Conservation (phyloP, 352 stramenopile species). For the Globisporangium barbulae region DNA sequence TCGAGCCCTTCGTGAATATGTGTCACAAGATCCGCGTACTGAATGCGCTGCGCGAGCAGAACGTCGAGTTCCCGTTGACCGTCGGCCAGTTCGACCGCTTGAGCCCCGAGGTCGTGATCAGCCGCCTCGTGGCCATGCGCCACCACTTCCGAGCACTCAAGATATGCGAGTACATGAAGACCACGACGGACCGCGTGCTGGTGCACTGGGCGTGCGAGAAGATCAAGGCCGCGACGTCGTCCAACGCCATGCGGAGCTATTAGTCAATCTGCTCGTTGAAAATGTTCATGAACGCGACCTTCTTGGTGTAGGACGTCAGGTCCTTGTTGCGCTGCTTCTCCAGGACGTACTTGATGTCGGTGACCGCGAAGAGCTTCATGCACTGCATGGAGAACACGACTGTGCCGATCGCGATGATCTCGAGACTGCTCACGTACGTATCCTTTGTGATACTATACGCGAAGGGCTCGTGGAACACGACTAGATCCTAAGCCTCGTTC, state of each 20-base stretch:
- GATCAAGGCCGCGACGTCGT: constrained; percentile 56
- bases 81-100: constrained; percentile 80
- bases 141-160: constrained; percentile 90
- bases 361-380: constrained; percentile 21
- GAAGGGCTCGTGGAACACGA: constrained; percentile 27
- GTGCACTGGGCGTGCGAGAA: constrained; percentile 91
- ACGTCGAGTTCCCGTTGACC: constrained; percentile 80
- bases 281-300: constrained; percentile 30
- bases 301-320: constrained; percentile 20
- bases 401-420: constrained; percentile 30
- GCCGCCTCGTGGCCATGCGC: constrained; percentile 76
- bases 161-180: constrained; percentile 87
- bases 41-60: constrained; percentile 84
- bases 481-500: constrained; percentile 25
- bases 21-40: constrained; percentile 86
- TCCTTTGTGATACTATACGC: constrained; percentile 31
- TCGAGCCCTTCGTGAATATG: constrained; percentile 88
- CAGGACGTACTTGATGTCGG: constrained; percentile 27
- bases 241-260: constrained; percentile 25
- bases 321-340: constrained; percentile 31
- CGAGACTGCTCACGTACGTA: constrained; percentile 31
- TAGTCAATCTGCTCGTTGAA: constrained; percentile 32
- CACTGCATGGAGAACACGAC: constrained; percentile 14
- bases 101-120: constrained; percentile 82
- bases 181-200: constrained; percentile 85